A percentile compares a stretch with the other conserved stretches of the same genome.
Evolutionary conservation across 768 basidiomycete genomes (phyloP).

Genomic region (Suillus placidus): DNA sequence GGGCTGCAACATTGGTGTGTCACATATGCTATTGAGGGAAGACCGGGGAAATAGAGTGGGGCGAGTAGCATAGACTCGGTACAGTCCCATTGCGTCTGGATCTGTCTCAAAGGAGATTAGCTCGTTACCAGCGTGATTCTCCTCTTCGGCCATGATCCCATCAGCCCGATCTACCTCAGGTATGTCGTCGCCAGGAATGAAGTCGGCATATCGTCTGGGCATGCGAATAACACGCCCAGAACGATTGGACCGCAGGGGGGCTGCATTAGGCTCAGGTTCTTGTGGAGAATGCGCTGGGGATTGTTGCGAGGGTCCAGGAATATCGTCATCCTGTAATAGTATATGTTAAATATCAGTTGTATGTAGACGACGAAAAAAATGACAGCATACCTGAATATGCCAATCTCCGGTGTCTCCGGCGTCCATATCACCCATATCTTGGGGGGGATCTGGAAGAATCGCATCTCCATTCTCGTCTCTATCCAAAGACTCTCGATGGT

Average conservation of each 20-base stretch:
- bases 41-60: not conserved
- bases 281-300: not conserved
- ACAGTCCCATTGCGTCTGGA: not conserved
- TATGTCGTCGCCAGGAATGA: not conserved
- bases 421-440: not conserved
- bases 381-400: not conserved
- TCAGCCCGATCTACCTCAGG: not conserved
- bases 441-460: not conserved
- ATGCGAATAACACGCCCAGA: not conserved
- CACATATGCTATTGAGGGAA: not conserved
- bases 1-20: not conserved
- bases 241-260: not conserved
- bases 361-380: no score
- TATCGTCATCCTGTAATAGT: not conserved
- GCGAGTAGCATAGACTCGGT: not conserved
- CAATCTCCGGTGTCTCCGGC: no score
- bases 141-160: not conserved
- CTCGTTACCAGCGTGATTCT: not conserved
- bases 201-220: conserved; percentile 5
- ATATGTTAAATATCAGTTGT: not conserved
- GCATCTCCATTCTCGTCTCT: not conserved
- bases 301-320: not conserved
- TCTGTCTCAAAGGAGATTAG: not conserved
- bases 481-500: not conserved
- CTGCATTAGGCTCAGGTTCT: no score